Evolutionary conservation across 1,139 yeast species (phyloP).

Genomic region (Candida sanyaensis): DNA sequence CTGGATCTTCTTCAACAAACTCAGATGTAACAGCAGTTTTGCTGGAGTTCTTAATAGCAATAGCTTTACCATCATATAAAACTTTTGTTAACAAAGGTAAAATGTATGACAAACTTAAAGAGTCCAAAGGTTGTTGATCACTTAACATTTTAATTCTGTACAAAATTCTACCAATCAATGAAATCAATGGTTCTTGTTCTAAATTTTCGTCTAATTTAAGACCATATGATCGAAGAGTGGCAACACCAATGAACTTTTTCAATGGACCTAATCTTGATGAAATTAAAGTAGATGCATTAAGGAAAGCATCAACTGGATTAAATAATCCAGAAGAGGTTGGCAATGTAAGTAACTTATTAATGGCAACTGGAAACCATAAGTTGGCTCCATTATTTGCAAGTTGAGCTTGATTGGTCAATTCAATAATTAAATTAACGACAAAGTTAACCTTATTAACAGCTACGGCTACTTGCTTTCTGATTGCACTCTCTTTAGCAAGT

Average conservation of each 20-base stretch:
- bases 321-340: conserved; percentile 21
- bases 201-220: conserved; percentile 44
- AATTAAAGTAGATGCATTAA: conserved; percentile 42
- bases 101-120: conserved; percentile 67
- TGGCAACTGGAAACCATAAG: conserved; percentile 72
- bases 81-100: conserved; percentile 72
- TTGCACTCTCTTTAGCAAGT: conserved; percentile 55
- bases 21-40: conserved; percentile 56
- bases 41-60: conserved; percentile 51
- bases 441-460: conserved; percentile 43
- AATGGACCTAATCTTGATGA: conserved; percentile 53
- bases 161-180: conserved; percentile 62
- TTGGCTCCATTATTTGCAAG: conserved; percentile 68
- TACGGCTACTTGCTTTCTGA: conserved; percentile 48
- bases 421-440: conserved; percentile 53
- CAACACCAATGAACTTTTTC: conserved; percentile 62
- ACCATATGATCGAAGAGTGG: conserved; percentile 57
- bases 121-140: conserved; percentile 72
- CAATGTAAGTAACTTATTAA: conserved; percentile 45
- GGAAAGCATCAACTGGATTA: conserved; percentile 37
- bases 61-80: conserved; percentile 58
- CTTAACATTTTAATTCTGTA: conserved; percentile 76
- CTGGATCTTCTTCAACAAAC: conserved; percentile 76
- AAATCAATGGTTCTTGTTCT: conserved; percentile 53
- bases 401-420: conserved; percentile 52